These are phyloP conservation scores for Coniferiporia sulphurascens DNA, from an alignment of 1,284 basidiomycete genomes.

Conservation along the genomic window DNA sequence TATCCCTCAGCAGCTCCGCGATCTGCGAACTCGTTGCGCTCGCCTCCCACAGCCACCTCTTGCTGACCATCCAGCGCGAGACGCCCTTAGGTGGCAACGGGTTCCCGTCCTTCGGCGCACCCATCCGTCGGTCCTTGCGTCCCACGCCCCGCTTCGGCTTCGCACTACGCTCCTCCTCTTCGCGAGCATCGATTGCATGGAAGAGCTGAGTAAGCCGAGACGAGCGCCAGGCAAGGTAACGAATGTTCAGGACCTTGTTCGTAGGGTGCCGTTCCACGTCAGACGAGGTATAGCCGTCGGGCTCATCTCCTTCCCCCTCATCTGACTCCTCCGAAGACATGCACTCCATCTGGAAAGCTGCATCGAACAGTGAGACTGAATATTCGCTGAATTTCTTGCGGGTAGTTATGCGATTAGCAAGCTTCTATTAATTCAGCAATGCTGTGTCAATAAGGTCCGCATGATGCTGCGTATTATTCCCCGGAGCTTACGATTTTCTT, in stretches of 20 bases:
- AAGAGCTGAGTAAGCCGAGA: slow-evolving; percentile 11
- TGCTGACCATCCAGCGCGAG: slow-evolving; percentile 71
- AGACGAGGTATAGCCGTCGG: slow-evolving; percentile 30
- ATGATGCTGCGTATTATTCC: slow-evolving; percentile 9
- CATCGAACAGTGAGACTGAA: slow-evolving; percentile 58
- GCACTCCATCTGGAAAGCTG: slow-evolving; percentile 63
- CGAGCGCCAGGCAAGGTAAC: slow-evolving; percentile 16
- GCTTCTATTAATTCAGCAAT: slow-evolving; percentile 44
- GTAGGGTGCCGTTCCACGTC: background rate
- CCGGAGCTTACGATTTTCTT: slow-evolving; percentile 51
- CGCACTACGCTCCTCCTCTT: slow-evolving; percentile 16
- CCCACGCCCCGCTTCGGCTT: slow-evolving; percentile 54
- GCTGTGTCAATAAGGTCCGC: background rate
- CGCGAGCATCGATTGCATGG: slow-evolving; percentile 7
- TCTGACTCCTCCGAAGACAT: slow-evolving; percentile 77
- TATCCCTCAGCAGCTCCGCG: slow-evolving; percentile 34
- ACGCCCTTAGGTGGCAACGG: slow-evolving; percentile 57
- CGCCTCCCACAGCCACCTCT: slow-evolving; percentile 47
- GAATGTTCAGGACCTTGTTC: slow-evolving; percentile 5
- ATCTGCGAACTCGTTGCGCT: slow-evolving; percentile 42
- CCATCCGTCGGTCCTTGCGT: slow-evolving; percentile 48
- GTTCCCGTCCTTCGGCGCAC: slow-evolving; percentile 52
- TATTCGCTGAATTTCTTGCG: slow-evolving; percentile 48
- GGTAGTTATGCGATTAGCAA: slow-evolving; percentile 53
- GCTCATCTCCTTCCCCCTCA: slow-evolving; percentile 46